phyloP scores from a whole-genome alignment of 805 yeast genomes.

The Kodamaea kaohsiungensis region DNA sequence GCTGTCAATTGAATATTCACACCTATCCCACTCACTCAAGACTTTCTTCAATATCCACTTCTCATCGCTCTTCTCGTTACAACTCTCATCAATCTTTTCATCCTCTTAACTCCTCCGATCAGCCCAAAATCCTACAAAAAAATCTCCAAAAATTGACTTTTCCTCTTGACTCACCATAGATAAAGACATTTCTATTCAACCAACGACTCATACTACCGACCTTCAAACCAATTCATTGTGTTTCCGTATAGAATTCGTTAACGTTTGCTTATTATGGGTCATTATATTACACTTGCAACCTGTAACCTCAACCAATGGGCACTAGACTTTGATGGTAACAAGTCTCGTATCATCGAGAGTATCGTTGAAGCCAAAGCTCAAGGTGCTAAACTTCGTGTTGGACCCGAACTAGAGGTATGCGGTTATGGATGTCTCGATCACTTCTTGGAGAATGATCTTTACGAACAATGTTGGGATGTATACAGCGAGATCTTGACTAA shows the following conservation, averaged over 20 bases:
- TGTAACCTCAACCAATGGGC: constrained; percentile 99
- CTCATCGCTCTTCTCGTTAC: background rate
- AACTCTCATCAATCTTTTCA: background rate
- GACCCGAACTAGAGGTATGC: constrained; percentile 93
- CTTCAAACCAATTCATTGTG: background rate
- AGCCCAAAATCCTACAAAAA: background rate
- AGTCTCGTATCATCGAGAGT: constrained; percentile 85
- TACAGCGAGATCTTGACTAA: constrained; percentile 72
- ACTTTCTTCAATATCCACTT: no score
- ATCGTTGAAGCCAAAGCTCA: constrained; percentile 71
- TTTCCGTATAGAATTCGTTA: background rate
- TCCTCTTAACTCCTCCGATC: background rate
- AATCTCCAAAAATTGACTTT: background rate
- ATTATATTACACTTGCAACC: constrained; percentile 84
- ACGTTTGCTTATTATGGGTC: constrained; percentile 61
- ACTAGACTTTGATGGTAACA: constrained; percentile 93
- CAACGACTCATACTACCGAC: no score
- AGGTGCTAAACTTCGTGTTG: constrained; percentile 85
- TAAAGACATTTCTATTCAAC: background rate
- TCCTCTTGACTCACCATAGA: background rate
- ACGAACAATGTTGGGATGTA: constrained; percentile 93
- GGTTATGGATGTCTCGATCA: constrained; percentile 97
- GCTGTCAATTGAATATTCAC: no score
- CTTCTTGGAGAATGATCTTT: constrained; percentile 85
- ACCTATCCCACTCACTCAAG: no score